Evolutionary conservation across 192 early-diverging fungal genomes (phyloP), one percentile per base, ranked within the genome.

Genomic region (Coemansia sp.): DNA sequence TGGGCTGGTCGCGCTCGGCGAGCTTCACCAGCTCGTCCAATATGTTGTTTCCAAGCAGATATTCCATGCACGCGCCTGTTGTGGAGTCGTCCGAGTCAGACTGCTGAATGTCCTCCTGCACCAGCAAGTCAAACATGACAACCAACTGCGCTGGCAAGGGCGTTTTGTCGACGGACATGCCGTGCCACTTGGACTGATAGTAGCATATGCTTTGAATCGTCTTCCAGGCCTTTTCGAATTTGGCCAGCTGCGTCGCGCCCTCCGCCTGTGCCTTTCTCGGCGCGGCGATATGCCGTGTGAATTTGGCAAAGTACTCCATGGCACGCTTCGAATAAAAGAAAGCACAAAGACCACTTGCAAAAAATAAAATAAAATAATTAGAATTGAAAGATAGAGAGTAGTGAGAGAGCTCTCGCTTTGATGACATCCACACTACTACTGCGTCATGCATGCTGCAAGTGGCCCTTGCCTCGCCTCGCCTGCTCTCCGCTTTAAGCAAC

Each of bases 31-130:
- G 85, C 57, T 90, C 84, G 16, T 85, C 86, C n/a, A 98, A 76
- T 33, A 98, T 85, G 63, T 88, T 87, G 67, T 92, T 93, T 50
- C 89, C 91, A 67, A 98, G 83, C 63, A 96, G 91, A 42, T 91
- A 88, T 72, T 97, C 96, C 84, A 95, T 94, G 76, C 94, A 96
- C 1, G 92, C 88, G 30, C 93, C 95, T 0, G 91, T 91, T 7
- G 89, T 83, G 39, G 84, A 86, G 58, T 91, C 90, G 69, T 93
- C 93, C 23, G 88, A 78, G 46, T 89, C 78, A 3, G 91, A 84
- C 57, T 85, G 78, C 47, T 67, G 72, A 37, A 83, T 83, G 62
- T 93, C 91, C 85, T 97, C 95, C 75, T 95, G 93, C 6, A 95
- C 91, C 16, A 97, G 84, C 60, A 96, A 79, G 74, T 95, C 93